Evolutionary conservation across 75 land plant species (phyloP).

Genomic region (Azolla pinnata): DNA sequence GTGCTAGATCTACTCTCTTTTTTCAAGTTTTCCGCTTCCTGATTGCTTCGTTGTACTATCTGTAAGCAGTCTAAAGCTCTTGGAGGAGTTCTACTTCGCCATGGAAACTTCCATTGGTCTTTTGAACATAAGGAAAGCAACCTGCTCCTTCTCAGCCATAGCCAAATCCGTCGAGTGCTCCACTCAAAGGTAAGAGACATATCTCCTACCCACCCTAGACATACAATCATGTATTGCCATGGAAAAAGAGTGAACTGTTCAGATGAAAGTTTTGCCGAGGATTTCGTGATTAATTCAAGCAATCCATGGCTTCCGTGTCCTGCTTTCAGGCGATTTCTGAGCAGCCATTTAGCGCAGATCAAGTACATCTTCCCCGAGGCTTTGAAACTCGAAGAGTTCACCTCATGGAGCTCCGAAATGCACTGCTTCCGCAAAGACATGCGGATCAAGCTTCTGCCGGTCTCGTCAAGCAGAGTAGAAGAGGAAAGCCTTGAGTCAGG

Average conservation of each 20-base stretch:
- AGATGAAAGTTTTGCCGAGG: background rate
- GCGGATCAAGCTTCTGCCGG: conserved; percentile 25
- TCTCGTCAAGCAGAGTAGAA: conserved; percentile 16
- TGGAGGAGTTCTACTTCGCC: conserved; percentile 34
- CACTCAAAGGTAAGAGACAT: conserved; percentile 24
- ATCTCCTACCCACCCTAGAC: background rate
- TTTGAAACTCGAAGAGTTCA: conserved; percentile 35
- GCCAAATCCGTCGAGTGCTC: conserved; percentile 23
- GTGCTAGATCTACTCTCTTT: too few species aligned
- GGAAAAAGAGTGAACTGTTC: background rate
- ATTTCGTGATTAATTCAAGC: background rate
- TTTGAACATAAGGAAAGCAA: conserved; percentile 18
- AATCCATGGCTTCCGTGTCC: background rate
- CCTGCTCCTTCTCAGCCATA: conserved; percentile 25
- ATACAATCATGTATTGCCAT: background rate
- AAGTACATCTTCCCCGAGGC: conserved; percentile 70
- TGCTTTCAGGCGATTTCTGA: conserved; percentile 53
- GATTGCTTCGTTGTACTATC: too few species aligned
- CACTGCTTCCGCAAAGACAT: conserved; percentile 28
- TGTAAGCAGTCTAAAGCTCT: conserved; percentile 8
- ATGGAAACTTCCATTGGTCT: conserved; percentile 33
- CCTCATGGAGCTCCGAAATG: conserved; percentile 8
- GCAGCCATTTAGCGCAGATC: conserved; percentile 62
- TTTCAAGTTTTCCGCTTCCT: too few species aligned
- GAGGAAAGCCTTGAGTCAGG: background rate